Conservation (phyloP, 306 rosid species). For the Casuarina glauca region DNA sequence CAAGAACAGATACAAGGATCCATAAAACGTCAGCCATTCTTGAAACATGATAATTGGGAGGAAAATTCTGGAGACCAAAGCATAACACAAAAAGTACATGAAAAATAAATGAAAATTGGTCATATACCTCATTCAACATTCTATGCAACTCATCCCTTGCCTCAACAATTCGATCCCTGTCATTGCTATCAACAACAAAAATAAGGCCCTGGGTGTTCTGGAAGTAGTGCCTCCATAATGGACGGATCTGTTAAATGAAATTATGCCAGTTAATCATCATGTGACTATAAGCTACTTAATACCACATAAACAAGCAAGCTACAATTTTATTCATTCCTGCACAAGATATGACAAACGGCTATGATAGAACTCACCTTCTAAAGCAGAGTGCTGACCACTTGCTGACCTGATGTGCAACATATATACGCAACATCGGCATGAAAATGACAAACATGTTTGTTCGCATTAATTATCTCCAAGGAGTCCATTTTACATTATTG, state of each 20-base stretch:
- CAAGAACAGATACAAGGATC: neutral
- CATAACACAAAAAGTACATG: conserved; percentile 1
- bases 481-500: neutral
- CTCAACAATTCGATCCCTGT: conserved; percentile 91
- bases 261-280: conserved; percentile 18
- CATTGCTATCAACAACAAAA: conserved; percentile 98
- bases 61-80: conserved; percentile 5
- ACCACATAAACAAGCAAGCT: neutral
- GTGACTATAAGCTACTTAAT: neutral
- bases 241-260: conserved; percentile 69
- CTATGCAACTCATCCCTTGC: conserved; percentile 99
- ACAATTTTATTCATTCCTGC: neutral
- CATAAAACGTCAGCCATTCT: neutral
- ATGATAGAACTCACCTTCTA: neutral
- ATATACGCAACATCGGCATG: conserved; percentile 11
- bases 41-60: neutral
- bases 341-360: neutral
- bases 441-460: neutral
- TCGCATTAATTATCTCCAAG: neutral
- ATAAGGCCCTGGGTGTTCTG: conserved; percentile 98
- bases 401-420: neutral
- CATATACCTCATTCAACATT: conserved; percentile 91
- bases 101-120: conserved; percentile 10
- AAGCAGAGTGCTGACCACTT: neutral
- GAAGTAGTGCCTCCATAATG: conserved; percentile 99